Evolutionary conservation across 257 asterid genomes (phyloP).

Genomic region (Avicennia marina): DNA sequence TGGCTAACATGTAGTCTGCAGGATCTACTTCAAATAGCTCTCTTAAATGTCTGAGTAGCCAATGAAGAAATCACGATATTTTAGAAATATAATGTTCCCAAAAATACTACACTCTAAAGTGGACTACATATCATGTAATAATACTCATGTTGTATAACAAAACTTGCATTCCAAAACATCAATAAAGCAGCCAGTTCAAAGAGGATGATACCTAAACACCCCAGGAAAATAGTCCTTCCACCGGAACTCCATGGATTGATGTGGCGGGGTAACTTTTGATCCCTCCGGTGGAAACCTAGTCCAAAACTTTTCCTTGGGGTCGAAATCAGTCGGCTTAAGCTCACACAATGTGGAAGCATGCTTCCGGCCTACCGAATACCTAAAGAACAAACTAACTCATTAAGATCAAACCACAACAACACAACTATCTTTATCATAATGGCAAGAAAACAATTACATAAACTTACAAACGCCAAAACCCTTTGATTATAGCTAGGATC

Average conservation of each 20-base stretch:
- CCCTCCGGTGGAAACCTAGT: conserved; percentile 59
- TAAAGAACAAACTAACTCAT: not conserved
- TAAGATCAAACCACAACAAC: not conserved
- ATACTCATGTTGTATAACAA: not conserved
- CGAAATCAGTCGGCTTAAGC: conserved; percentile 52
- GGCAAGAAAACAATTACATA: not conserved
- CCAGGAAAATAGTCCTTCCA: conserved; percentile 76
- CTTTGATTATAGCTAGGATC: not conserved
- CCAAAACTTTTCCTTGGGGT: conserved; percentile 64
- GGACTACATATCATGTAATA: conserved; percentile 2
- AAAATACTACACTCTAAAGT: too few relatives aligned
- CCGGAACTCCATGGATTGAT: conserved; percentile 59
- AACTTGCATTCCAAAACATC: not conserved
- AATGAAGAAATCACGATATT: conserved; percentile 10
- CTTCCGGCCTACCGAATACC: conserved; percentile 52
- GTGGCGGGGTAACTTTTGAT: conserved; percentile 62
- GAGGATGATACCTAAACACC: conserved; percentile 53
- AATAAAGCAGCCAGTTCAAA: not conserved
- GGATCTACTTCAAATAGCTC: conserved; percentile 63
- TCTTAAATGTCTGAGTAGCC: conserved; percentile 43
- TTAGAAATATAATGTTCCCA: too few relatives aligned
- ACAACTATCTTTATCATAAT: not conserved
- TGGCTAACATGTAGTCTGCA: conserved; percentile 65
- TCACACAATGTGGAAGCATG: conserved; percentile 39
- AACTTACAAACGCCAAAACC: not conserved